These are phyloP conservation scores for Saccharomyces hybrid DNA, from an alignment of 1,139 yeast genomes.

Conservation along the genomic window DNA sequence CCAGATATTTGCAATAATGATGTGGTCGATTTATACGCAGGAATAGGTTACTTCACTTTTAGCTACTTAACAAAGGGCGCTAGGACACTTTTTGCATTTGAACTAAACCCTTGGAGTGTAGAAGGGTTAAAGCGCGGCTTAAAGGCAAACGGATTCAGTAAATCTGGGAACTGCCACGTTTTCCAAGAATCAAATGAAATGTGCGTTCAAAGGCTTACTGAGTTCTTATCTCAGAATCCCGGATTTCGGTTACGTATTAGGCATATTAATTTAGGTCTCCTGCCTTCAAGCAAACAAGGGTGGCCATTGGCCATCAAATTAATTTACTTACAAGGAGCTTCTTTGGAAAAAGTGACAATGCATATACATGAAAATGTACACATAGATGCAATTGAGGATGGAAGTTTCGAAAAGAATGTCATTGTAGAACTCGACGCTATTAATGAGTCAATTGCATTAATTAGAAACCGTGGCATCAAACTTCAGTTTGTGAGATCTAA, in stretches of 20 bases:
- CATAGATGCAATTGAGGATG: constrained; percentile 35
- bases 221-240: constrained; percentile 3
- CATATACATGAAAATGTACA: constrained; percentile 78
- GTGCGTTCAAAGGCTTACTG: constrained; percentile 39
- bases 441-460: background rate
- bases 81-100: constrained; percentile 62
- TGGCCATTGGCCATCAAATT: constrained; percentile 46
- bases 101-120: constrained; percentile 78
- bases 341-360: constrained; percentile 30
- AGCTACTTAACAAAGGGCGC: constrained; percentile 57
- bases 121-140: constrained; percentile 62
- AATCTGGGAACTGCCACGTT: constrained; percentile 22
- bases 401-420: constrained; percentile 7
- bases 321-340: constrained; percentile 13
- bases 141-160: constrained; percentile 37
- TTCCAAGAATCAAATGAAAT: constrained; percentile 53
- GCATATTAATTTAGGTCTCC: constrained; percentile 70
- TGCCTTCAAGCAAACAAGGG: constrained; percentile 60
- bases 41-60: constrained; percentile 79
- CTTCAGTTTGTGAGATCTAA: constrained; percentile 14
- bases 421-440: background rate
- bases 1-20: constrained; percentile 34
- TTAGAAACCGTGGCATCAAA: background rate
- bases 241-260: constrained; percentile 32
- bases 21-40: constrained; percentile 69